A percentile compares a stretch with the other conserved stretches of the same genome.
These are phyloP conservation scores for Amaranthus tricolor DNA, from an alignment of 179 eudicot species.

Conservation along the genomic window DNA sequence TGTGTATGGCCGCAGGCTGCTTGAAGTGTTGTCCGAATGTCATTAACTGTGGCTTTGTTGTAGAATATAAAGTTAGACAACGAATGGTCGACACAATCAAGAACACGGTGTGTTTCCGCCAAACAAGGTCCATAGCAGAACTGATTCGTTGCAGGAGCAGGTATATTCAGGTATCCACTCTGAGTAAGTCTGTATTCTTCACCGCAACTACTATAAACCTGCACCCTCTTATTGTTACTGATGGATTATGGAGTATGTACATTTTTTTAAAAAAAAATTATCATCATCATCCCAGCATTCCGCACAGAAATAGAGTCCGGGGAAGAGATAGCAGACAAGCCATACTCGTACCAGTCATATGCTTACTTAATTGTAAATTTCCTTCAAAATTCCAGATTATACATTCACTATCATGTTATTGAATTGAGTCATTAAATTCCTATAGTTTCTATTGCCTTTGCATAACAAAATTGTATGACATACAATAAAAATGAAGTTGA, in stretches of 20 bases:
- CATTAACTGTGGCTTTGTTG: conserved; percentile 43
- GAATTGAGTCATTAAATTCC: no score
- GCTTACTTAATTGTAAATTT: no score
- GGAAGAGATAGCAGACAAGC: no score
- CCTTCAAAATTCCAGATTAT: no score
- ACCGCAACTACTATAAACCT: conserved; percentile 43
- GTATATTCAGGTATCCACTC: conserved; percentile 48
- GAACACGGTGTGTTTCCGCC: conserved; percentile 41
- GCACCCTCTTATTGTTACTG: conserved; percentile 11
- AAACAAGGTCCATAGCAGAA: conserved; percentile 55
- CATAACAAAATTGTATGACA: no score
- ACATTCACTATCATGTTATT: no score
- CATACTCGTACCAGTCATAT: no score
- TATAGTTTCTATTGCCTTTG: no score
- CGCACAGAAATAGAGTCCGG: no score
- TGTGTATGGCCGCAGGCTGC: conserved; percentile 39
- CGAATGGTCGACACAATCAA: conserved; percentile 38
- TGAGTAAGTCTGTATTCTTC: conserved; percentile 44
- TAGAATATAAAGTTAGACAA: conserved; percentile 40
- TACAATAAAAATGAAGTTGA: no score
- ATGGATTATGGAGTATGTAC: neutral
- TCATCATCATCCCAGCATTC: neutral
- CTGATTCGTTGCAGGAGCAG: conserved; percentile 44
- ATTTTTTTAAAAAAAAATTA: conserved; percentile 1
- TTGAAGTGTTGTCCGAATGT: conserved; percentile 35